Conservation (phyloP, 768 basidiomycete genomes). For the Tylopilus intermedius region DNA sequence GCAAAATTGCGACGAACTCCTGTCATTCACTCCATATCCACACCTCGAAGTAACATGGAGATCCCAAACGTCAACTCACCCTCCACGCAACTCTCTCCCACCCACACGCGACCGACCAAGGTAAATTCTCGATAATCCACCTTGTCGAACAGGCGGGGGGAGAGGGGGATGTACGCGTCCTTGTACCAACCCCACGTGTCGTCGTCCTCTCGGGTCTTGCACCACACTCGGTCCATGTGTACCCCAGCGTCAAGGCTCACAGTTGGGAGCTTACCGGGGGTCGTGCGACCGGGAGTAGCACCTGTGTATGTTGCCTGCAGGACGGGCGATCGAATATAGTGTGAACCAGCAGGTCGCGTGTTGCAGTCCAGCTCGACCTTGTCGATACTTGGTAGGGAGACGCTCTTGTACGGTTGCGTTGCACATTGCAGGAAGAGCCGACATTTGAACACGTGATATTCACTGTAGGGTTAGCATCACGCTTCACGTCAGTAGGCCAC, state of each 20-base stretch:
- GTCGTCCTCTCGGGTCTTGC: conserved; percentile 8
- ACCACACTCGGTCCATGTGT: conserved; percentile 23
- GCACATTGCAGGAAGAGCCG: conserved; percentile 22
- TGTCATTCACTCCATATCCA: conserved; percentile 29
- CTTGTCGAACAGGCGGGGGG: conserved; percentile 42
- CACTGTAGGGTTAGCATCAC: conserved; percentile 4
- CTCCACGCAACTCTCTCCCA: conserved; percentile 27
- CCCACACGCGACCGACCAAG: conserved; percentile 34
- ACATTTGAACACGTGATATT: conserved; percentile 20
- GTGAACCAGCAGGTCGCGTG: conserved; percentile 10
- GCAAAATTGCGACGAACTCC: background rate
- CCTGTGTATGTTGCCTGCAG: conserved; percentile 17
- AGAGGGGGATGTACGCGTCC: conserved; percentile 44
- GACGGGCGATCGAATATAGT: background rate
- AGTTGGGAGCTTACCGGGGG: background rate
- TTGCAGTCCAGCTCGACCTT: conserved; percentile 21
- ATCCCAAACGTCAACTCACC: conserved; percentile 35
- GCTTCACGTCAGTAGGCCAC: background rate
- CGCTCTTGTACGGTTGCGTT: conserved; percentile 6
- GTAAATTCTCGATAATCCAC: conserved; percentile 42
- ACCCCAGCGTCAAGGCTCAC: conserved; percentile 12
- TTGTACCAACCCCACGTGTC: conserved; percentile 31
- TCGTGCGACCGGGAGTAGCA: background rate
- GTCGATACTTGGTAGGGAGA: conserved; percentile 7
- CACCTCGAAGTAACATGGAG: conserved; percentile 38